Evolutionary conservation across 805 yeast species (phyloP), one percentile per base, ranked within the genome.

Genomic region (Lipomyces mesembrius): DNA sequence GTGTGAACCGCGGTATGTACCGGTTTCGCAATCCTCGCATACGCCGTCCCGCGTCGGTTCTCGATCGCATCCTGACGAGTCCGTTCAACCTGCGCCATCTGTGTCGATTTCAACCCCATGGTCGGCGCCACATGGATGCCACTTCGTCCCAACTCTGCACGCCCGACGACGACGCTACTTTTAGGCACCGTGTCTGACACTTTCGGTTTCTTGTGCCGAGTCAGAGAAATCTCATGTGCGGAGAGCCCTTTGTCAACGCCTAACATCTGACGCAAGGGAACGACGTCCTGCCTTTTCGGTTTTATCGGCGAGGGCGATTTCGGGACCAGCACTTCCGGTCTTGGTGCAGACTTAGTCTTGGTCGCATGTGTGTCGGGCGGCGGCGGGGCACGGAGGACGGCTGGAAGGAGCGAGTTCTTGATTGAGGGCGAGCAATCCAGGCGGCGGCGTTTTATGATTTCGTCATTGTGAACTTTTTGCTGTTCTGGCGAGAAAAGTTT

Each of bases 231-330:
- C 46, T 74, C 74, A 46, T 60, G 46, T 5, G 73, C 76, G 14
- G 63, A 64, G 7, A 62, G 35, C 6, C 71, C 71, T 11, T 64
- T 68, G 59, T 73, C 76, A 29, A 75, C 65, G 2, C 76, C 76
- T 8, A 74, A 67, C 4, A 29, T 49, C 11, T 67, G 57, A 20
- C 77, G 61, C 11, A 72, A 69, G 0, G 75, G 75, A 34, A 43
- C 22, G 11, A n/a, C 22, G 49, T 43, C 49, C 11, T 17, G 20
- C 22, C 22, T 57, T 32, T 51, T 29, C 8, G 53, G 51, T 46
- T 61, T 63, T 17, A 49, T 22, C 35, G 71, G 67, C 20, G 70
- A 66, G 8, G 71, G 71, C 25, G 71, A 66, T 46, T 66, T 67
- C 11, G 64, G 60, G n/a, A 68, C 69, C 34, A 56, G 70, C 25